Base-by-base conservation (phyloP, 805 yeast species). In the Ogataea pini region DNA sequence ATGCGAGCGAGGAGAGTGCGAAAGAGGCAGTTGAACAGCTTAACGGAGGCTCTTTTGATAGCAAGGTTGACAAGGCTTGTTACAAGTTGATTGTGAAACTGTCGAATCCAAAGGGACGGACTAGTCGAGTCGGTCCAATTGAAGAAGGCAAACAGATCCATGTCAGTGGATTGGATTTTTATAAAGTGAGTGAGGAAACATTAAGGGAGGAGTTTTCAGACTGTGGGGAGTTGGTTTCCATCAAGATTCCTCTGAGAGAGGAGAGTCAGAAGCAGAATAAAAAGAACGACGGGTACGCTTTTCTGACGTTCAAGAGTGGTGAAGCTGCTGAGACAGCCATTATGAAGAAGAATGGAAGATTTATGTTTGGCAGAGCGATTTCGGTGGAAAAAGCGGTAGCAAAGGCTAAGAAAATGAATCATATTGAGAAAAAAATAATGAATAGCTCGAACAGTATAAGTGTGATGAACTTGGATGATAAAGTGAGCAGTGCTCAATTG, bases 221-320 rank as follows among this genome's bases (percentile, higher is more conserved):
- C 33, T 78, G 61, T 64, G 94, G 92, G 0, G 54, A 53, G 0
- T 71, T 87, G 13, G 85, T 82, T 46, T 67, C 64, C 32, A 62
- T 86, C 0, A 71, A 68, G 27, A 51, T 85, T 2, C 88, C 87
- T 2, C 49, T 75, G 39, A 47, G 40, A 10, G 47, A 40, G 7
- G 62, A 61, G 29, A 68, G 65, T 27, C 68, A 61, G 36, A 57
- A 59, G 3, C 63, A 66, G 7, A 68, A 62, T 24, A 58, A 62
- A 4, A 62, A 66, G 2, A 76, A 82, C 58, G 80, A 79, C 39
- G 91, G 92, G 0, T 83, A 75, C 62, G 96, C 85, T 0, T 86
- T 87, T 59, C 66, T 87, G 0, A 69, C 78, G 0, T 86, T 80
- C 55, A 48, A 58, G 2, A 60, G 64, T 3, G 36, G 37, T 7